Percentiles rank a stretch among this genome's conserved stretches.
Conservation (phyloP, 1,284 basidiomycete species). For the Leccinum subrobustum region DNA sequence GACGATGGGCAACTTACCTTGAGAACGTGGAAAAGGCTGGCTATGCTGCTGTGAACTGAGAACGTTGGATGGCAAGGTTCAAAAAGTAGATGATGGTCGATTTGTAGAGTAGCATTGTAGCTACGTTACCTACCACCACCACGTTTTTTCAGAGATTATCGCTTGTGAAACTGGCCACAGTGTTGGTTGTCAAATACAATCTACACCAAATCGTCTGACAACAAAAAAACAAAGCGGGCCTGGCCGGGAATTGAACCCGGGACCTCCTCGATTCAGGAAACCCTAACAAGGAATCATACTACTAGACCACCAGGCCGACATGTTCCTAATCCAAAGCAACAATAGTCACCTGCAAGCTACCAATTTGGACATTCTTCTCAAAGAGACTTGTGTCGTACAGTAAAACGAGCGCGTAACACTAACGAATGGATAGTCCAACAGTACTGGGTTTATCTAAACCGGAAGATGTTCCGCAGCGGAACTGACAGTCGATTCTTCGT, state of each 20-base stretch:
- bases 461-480: conserved; percentile 48
- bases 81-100: not conserved
- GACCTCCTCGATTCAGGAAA: conserved; percentile 56
- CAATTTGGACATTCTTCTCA: conserved; percentile 4
- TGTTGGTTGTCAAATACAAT: too few species aligned
- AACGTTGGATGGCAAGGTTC: not conserved
- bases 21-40: conserved; percentile 26
- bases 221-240: conserved; percentile 43
- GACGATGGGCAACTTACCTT: conserved; percentile 34
- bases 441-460: conserved; percentile 38
- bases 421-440: not conserved
- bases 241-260: conserved; percentile 85
- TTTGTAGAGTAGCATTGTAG: conserved; percentile 1
- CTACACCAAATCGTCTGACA: too few species aligned
- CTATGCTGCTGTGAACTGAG: conserved; percentile 23
- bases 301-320: conserved; percentile 52
- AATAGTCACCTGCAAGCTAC: not conserved
- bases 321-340: rapidly evolving
- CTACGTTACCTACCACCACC: not conserved
- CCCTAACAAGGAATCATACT: conserved; percentile 59
- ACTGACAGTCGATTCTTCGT: conserved; percentile 44
- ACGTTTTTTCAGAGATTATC: not conserved
- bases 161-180: too few species aligned
- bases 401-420: conserved; percentile 15
- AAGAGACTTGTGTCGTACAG: conserved; percentile 1